Conservation (phyloP, 805 yeast genomes). For the Nakazawaea siamensis region DNA sequence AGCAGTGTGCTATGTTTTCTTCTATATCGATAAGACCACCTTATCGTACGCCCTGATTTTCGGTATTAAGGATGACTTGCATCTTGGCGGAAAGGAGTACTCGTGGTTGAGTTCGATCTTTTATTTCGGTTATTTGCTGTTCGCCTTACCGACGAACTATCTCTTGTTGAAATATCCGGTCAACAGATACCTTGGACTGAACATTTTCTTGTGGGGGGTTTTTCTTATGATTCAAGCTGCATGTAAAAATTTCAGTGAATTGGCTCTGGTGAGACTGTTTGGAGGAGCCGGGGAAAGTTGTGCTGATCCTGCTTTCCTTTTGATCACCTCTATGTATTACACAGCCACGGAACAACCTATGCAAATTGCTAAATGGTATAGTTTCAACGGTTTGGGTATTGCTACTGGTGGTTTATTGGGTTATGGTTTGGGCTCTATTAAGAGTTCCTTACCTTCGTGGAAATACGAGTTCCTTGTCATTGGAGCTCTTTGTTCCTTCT, state of each 20-base stretch:
- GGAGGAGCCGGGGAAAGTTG: conserved; percentile 3
- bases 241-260: conserved; percentile 29
- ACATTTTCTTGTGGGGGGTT: conserved; percentile 34
- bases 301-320: conserved; percentile 5
- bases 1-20: conserved; percentile 7
- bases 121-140: conserved; percentile 7
- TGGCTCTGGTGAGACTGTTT: conserved; percentile 29
- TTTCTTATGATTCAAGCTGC: conserved; percentile 34
- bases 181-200: conserved; percentile 14
- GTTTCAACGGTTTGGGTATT: conserved; percentile 34
- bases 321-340: conserved; percentile 55
- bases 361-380: conserved; percentile 48
- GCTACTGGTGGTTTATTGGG: conserved; percentile 9
- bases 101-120: conserved; percentile 14
- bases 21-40: conserved; percentile 10
- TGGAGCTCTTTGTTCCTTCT: conserved; percentile 6
- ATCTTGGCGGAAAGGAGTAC: conserved; percentile 20
- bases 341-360: conserved; percentile 41
- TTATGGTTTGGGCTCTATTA: conserved; percentile 6
- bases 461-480: conserved; percentile 9
- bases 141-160: conserved; percentile 6
- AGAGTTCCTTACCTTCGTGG: conserved; percentile 10
- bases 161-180: conserved; percentile 13
- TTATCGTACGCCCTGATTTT: conserved; percentile 20
- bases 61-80: conserved; percentile 24